A percentile compares a stretch with the other conserved stretches of the same genome.
phyloP scores from a whole-genome alignment of 2,329 filamentous ascomycete species.

The Trichoderma sp. region DNA sequence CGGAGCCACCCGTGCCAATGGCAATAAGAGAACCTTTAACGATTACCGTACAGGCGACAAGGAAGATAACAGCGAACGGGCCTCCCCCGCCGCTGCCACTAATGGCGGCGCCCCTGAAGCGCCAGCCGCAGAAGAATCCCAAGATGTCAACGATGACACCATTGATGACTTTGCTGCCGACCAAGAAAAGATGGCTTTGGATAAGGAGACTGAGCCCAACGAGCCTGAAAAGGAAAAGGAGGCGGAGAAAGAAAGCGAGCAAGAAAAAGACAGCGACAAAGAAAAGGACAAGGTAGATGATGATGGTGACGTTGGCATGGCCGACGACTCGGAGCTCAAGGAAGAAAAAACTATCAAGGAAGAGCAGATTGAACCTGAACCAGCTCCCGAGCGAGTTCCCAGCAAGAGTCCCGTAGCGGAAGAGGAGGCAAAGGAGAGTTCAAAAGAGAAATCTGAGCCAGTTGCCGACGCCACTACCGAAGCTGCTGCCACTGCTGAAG shows the following conservation, averaged over 20 bases:
- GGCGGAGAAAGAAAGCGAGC: slow-evolving; percentile 1
- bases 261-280: slow-evolving; percentile 13
- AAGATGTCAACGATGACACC: slow-evolving; percentile 48
- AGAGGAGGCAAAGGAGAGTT: slow-evolving; percentile 24
- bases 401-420: slow-evolving; percentile 34
- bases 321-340: slow-evolving; percentile 44
- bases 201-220: slow-evolving; percentile 19
- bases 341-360: slow-evolving; percentile 46
- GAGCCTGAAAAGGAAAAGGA: slow-evolving; percentile 16
- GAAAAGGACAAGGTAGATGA: slow-evolving; percentile 46
- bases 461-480: slow-evolving; percentile 21
- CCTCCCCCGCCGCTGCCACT: slow-evolving; percentile 44
- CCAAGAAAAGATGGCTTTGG: slow-evolving; percentile 35
- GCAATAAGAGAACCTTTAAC: slow-evolving; percentile 55
- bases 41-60: slow-evolving; percentile 53
- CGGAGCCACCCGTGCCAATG: slow-evolving; percentile 64
- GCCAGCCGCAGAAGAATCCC: slow-evolving; percentile 38
- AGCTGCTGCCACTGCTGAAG: neutral
- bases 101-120: slow-evolving; percentile 40
- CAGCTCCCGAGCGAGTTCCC: slow-evolving; percentile 39
- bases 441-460: slow-evolving; percentile 32
- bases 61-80: slow-evolving; percentile 45
- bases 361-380: slow-evolving; percentile 44
- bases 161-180: slow-evolving; percentile 49
- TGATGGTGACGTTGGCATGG: slow-evolving; percentile 59